These are phyloP conservation scores for Elongisporangium prolatum DNA, from an alignment of 352 stramenopile genomes.

Conservation along the genomic window DNA sequence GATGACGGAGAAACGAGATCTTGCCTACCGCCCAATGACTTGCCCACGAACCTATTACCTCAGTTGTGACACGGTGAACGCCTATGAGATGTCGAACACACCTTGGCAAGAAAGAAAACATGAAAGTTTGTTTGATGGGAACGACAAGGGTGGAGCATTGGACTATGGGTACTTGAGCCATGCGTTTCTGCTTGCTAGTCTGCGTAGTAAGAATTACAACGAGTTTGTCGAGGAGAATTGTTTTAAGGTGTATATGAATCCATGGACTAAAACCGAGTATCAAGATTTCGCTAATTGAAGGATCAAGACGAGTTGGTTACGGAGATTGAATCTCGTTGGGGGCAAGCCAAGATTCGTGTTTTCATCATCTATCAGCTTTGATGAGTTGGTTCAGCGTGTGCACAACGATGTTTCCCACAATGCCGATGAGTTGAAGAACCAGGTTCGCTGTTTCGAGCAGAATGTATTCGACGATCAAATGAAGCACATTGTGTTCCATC, in stretches of 20 bases:
- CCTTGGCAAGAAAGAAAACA: background rate
- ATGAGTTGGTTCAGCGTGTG: background rate
- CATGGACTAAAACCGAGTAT: conserved; percentile 22
- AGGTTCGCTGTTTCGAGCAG: background rate
- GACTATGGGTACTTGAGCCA: background rate
- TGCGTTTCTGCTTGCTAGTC: no score
- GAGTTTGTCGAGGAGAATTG: conserved; percentile 16
- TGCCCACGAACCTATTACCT: no score
- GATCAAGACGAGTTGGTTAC: conserved; percentile 15
- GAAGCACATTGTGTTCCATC: no score
- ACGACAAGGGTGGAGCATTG: background rate
- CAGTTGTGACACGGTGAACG: background rate
- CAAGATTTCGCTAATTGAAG: conserved; percentile 8
- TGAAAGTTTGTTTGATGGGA: background rate
- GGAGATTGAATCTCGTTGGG: conserved; percentile 17
- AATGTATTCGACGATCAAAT: no score
- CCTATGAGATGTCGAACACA: background rate
- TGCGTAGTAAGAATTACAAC: conserved; percentile 15
- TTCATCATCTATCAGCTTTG: conserved; percentile 8
- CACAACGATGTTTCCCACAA: background rate
- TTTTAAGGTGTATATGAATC: conserved; percentile 24
- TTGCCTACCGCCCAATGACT: no score
- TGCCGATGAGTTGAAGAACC: background rate
- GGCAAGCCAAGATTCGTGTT: conserved; percentile 21
- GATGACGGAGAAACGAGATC: no score